Evolutionary conservation across 1,284 basidiomycete species (phyloP).

Genomic region (Filobasidium uniguttulatum): DNA sequence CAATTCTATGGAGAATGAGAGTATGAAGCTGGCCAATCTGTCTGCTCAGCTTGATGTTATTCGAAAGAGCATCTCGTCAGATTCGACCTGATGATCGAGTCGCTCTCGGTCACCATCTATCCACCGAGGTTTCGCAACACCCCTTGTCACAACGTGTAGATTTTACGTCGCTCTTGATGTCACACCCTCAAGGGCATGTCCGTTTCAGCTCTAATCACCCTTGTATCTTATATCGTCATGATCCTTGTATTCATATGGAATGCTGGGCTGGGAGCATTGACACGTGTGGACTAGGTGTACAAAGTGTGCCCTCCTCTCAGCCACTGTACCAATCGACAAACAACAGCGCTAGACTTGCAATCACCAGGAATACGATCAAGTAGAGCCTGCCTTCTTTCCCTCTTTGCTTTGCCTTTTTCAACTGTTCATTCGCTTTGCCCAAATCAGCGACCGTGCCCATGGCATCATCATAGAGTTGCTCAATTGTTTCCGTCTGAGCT

Average conservation of each 20-base stretch:
- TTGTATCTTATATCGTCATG: no score
- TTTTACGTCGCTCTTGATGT: no score
- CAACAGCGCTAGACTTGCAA: conserved; percentile 41
- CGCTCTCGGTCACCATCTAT: no score
- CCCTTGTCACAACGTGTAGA: no score
- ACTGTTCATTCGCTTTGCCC: conserved; percentile 42
- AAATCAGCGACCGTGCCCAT: conserved; percentile 41
- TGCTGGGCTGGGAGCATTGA: background rate
- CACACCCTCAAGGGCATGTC: no score
- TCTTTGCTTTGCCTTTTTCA: conserved; percentile 42
- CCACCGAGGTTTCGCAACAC: no score
- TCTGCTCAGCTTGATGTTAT: background rate
- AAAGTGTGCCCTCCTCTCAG: no score
- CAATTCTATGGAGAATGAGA: background rate
- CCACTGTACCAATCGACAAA: conserved; percentile 42
- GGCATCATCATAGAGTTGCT: conserved; percentile 43
- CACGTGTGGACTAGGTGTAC: no score
- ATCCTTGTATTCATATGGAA: no score
- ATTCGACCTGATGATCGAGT: no score
- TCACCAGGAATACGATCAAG: conserved; percentile 42
- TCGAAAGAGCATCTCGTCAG: background rate
- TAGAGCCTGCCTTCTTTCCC: conserved; percentile 41
- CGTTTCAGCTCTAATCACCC: no score
- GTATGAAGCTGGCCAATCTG: background rate
- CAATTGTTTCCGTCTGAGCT: conserved; percentile 43